Base-by-base conservation (phyloP, 768 basidiomycete species). In the Roridomyces roridus region DNA sequence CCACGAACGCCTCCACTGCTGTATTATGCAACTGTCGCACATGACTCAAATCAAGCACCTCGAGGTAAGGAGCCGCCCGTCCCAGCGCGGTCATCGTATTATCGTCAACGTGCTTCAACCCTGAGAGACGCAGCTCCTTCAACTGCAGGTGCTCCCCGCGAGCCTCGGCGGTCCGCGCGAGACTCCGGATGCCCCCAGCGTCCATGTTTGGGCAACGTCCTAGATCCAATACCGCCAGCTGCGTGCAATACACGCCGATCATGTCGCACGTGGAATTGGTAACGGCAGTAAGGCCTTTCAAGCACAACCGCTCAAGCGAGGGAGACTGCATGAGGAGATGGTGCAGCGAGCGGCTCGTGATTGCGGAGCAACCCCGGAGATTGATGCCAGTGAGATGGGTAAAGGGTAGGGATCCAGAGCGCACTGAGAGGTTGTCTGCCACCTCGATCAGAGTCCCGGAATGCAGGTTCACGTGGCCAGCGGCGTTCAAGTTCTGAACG, bases 11-110 rank as follows among this genome's bases (percentile, higher is more conserved):
- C 41, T 89, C 89, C 58, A 93, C 61, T 3, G 86, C 84, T 2
- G 89, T 87, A 68, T 94, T 92, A 67, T 87, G 88, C 55, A 94
- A 70, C 52, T 85, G 81, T 26, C 80, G 80, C 53, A 83, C 78
- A 65, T 91, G 89, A 72, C 89, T 91, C 58, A 94, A 72, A 70
- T 96, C 94, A 20, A 96, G 76, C 17, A 92, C 83, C 69, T 93
- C 90, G 20, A 96, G 80, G 64, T 78, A 74, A 18, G 91, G 90
- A 0, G 89, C 81, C 3, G 83, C 87, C 60, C 75, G 82, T 6
- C 89, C 93, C 31, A 95, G 74, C 10, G 75, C 72, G n/a, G 77
- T 69, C 82, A 96, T 82, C 64, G 81, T 80, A 11, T 77, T 74
- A 64, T 90, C 88, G 15, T 80, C 74, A 46, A 87, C 70, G 49